Base-by-base conservation (phyloP, 257 asterid species). In the Ilex aquifolium region DNA sequence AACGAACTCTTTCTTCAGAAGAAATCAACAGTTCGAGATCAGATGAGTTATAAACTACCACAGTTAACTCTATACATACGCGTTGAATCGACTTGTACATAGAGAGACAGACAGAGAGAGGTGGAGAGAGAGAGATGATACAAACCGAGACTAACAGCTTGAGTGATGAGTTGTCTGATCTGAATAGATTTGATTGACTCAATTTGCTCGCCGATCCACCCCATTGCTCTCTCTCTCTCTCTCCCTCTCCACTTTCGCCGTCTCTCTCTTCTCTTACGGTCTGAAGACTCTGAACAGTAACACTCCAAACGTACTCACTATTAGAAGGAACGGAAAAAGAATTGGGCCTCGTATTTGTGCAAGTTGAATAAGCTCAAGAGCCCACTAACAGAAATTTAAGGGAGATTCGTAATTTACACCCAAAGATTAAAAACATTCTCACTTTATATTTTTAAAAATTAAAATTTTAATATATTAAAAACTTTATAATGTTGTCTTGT, bases 161-260 rank as follows among this genome's bases (percentile, higher is more conserved):
- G 57, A 48, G 88, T 87, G 65, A 90, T 74, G 56, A 81, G 76
- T 82, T 93, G 99, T 72, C 99, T 77, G 77, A 84, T 78, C 62
- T 90, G 86, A 61, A 90, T 59, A 14, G 99, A 90, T 79, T 85
- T 93, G 69, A 93, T 54, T 3, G 99, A 87, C 67, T 90, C 96
- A 78, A 93, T 83, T 74, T 93, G 99, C 65, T 93, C 97, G 49
- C 92, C 87, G 75, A 93, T 81, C 99, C 99, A 90, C 60, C 88
- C 99, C 99, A 93, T 89, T 32, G 66, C 58, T 63, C 59, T 30
- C 48, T 66, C 71, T 27, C 30, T 31, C 49, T 16, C 36, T 15
- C 50, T 13, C 27, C 13, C 29, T 70, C n/a, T n/a, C n/a, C n/a
- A n/a, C n/a, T n/a, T n/a, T n/a, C 63, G 13, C 13, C 56, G 8